Percentiles rank a stretch among this genome's conserved stretches.
Conservation (phyloP, 2,329 filamentous ascomycete species). For the Penicillium nordicum region DNA sequence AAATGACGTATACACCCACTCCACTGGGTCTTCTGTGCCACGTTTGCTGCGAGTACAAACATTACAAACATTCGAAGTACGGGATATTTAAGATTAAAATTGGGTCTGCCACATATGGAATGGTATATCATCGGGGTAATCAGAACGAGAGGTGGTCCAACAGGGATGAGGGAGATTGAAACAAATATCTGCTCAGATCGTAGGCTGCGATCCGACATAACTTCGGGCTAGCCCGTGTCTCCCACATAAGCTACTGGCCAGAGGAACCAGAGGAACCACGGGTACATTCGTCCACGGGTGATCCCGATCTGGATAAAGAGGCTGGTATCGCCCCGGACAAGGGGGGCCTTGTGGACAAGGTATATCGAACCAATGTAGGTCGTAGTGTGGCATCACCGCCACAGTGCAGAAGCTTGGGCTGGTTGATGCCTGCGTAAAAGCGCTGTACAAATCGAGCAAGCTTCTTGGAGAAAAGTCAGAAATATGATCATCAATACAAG, state of each 20-base stretch:
- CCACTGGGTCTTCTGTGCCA: not conserved
- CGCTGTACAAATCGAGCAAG: not conserved
- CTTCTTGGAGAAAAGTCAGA: not conserved
- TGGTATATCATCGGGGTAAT: not conserved
- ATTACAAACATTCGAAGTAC: not conserved
- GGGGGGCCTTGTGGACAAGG: not conserved
- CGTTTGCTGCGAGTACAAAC: not conserved
- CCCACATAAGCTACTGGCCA: not conserved
- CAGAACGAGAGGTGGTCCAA: not conserved
- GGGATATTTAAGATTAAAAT: not conserved
- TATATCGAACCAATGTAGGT: not conserved
- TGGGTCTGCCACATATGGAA: not conserved
- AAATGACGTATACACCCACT: conserved; percentile 1
- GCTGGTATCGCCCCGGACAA: not conserved
- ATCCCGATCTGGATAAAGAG: not conserved
- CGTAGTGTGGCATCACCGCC: not conserved
- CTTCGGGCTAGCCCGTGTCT: not conserved
- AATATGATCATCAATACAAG: not conserved
- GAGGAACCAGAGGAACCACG: not conserved
- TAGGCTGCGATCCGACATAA: not conserved
- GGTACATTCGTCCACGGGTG: too few species aligned
- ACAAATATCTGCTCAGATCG: not conserved
- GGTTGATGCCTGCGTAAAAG: not conserved
- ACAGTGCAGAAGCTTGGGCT: not conserved
- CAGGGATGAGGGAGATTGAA: not conserved